phyloP scores from a whole-genome alignment of 2,329 filamentous ascomycete genomes.

The Aspergillus aculeatinus region DNA sequence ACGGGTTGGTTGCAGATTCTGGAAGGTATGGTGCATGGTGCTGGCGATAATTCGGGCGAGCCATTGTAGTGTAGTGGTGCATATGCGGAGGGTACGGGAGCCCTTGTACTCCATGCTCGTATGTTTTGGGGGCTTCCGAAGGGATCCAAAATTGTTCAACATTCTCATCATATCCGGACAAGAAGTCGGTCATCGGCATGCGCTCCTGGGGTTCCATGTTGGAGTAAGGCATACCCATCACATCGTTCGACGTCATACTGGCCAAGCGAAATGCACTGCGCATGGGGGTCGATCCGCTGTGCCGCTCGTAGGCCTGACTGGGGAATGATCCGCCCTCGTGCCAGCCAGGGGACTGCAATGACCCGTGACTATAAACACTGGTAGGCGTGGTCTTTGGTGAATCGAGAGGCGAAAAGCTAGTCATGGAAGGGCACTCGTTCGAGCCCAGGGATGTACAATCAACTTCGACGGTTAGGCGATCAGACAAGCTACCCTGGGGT shows the following conservation, averaged over 20 bases:
- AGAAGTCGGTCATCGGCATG: slow-evolving; percentile 36
- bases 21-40: slow-evolving; percentile 36
- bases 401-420: slow-evolving; percentile 41
- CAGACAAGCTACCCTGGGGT: slow-evolving; percentile 37
- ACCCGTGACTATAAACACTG: slow-evolving; percentile 40
- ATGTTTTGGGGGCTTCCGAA: slow-evolving; percentile 37
- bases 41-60: slow-evolving; percentile 35
- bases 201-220: slow-evolving; percentile 36
- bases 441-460: slow-evolving; percentile 40
- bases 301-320: slow-evolving; percentile 32
- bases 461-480: slow-evolving; percentile 40
- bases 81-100: slow-evolving; percentile 37
- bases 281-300: slow-evolving; percentile 31
- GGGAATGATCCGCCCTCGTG: slow-evolving; percentile 32
- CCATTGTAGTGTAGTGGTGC: slow-evolving; percentile 37
- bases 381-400: slow-evolving; percentile 42
- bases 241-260: slow-evolving; percentile 35
- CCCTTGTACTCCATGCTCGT: slow-evolving; percentile 27
- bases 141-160: slow-evolving; percentile 40
- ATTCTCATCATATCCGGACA: slow-evolving; percentile 39
- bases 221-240: slow-evolving; percentile 34
- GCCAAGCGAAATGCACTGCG: slow-evolving; percentile 38
- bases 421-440: slow-evolving; percentile 43
- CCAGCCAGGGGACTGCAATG: slow-evolving; percentile 39
- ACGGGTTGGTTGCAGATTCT: slow-evolving; percentile 40